These are phyloP conservation scores for Saccharomyces hybrid DNA, from an alignment of 1,139 yeast species.

Conservation along the genomic window DNA sequence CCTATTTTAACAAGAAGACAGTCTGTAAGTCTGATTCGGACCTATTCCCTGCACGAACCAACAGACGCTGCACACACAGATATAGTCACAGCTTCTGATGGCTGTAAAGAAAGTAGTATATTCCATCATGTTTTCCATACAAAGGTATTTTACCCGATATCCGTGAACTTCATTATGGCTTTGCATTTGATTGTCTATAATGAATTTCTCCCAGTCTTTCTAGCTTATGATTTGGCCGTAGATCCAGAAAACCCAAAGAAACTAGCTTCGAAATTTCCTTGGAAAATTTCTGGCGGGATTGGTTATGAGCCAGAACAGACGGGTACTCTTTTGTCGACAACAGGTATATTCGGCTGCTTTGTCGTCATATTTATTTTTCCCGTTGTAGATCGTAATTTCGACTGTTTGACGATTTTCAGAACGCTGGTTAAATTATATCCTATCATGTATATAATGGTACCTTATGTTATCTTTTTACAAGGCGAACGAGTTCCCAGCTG, in stretches of 20 bases:
- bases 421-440: conserved; percentile 41
- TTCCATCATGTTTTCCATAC: conserved; percentile 31
- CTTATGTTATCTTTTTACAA: conserved; percentile 43
- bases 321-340: conserved; percentile 47
- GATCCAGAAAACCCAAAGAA: conserved; percentile 19
- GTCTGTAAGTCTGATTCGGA: conserved; percentile 37
- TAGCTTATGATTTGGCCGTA: conserved; percentile 41
- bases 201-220: conserved; percentile 54
- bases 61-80: conserved; percentile 16
- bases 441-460: conserved; percentile 41
- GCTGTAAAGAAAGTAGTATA: conserved; percentile 16
- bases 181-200: conserved; percentile 48
- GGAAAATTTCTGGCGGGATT: conserved; percentile 43
- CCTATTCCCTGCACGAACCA: conserved; percentile 35
- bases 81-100: conserved; percentile 12
- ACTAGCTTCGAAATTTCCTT: conserved; percentile 39
- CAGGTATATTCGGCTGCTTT: conserved; percentile 51
- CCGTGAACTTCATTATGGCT: conserved; percentile 39
- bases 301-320: conserved; percentile 43
- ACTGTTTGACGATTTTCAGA: conserved; percentile 41
- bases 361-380: conserved; percentile 50
- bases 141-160: conserved; percentile 38
- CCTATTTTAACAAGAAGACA: conserved; percentile 35
- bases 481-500: conserved; percentile 21
- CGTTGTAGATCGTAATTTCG: conserved; percentile 43